Evolutionary conservation across 2,329 filamentous ascomycete genomes (phyloP), one percentile per base, ranked within the genome.

Genomic region (Dactylellina parvicollis): DNA sequence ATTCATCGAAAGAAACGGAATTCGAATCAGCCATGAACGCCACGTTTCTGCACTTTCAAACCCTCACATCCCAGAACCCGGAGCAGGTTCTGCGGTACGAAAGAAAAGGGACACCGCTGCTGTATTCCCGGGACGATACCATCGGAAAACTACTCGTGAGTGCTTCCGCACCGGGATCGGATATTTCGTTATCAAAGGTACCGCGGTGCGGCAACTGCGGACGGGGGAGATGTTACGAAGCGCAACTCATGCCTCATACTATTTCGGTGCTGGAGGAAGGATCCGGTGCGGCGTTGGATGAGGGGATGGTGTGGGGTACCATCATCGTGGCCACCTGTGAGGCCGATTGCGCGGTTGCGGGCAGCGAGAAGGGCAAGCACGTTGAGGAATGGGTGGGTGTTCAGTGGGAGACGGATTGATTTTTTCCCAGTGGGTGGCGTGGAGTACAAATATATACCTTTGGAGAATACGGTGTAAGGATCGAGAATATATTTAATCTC

Each of bases 231-330:
- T 87, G 90, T 12, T 98, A 98, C 80, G 95, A 99, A 84, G 84
- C 96, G 69, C 95, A 99, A 84, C 83, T 99, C 76, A 93, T 90
- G 76, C 95, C 95, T 40, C 90, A 96, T 79, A 89, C 92, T 2
- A 99, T 99, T 78, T 87, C 88, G 28, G 90, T 96, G 83, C 83
- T 98, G 60, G 95, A 98, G 83, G 88, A 86, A 1, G 86, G 87
- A 8, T 90, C 93, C 42, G 88, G 90, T 65, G 86, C 86, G 38
- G 78, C 89, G 18, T 80, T 83, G 62, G 81, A 82, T 82, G 85
- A 96, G 83, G 95, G 93, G 0, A 99, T 99, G 95, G 95, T 99
- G 78, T 99, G 95, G 95, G 94, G 94, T 0, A 98, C 92, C 0
- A 86, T 99, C 7, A 87, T 99, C 67, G 83, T 98, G 36, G 92